Evolutionary conservation across 2,329 filamentous ascomycete species (phyloP).

Genomic region (Cercospora brassicicola): DNA sequence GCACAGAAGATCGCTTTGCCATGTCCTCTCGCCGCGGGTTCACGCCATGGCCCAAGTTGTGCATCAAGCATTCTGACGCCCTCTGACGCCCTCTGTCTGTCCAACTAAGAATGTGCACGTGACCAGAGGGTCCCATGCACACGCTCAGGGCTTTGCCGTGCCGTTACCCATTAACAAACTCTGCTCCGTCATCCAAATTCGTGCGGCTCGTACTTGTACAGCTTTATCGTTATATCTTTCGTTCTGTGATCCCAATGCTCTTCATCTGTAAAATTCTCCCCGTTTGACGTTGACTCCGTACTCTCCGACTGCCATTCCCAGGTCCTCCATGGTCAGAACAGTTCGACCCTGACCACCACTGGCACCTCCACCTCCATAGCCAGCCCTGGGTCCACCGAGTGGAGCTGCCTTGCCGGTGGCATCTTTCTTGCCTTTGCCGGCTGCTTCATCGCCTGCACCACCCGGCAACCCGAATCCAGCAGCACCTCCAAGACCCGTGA

Average conservation of each 20-base stretch:
- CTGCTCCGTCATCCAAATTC: neutral
- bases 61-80: neutral
- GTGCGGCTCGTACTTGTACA: neutral
- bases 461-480: conserved; percentile 63
- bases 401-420: conserved; percentile 42
- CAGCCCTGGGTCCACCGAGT: conserved; percentile 51
- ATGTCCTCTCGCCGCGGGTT: neutral
- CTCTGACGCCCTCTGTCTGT: neutral
- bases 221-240: neutral
- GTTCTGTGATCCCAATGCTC: neutral
- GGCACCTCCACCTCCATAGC: conserved; percentile 78
- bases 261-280: conserved; percentile 88
- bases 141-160: neutral
- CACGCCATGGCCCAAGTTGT: neutral
- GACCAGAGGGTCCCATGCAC: neutral
- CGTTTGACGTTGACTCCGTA: conserved; percentile 97
- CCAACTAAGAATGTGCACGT: neutral
- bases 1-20: neutral
- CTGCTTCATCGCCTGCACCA: conserved; percentile 56
- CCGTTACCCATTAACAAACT: neutral
- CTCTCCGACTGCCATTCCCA: conserved; percentile 96
- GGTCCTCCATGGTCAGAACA: conserved; percentile 95
- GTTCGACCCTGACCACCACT: conserved; percentile 87
- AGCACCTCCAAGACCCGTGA: conserved; percentile 78
- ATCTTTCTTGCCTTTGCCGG: conserved; percentile 51